phyloP scores from a whole-genome alignment of 805 yeast species.

The Yarrowia phangngaensis region DNA sequence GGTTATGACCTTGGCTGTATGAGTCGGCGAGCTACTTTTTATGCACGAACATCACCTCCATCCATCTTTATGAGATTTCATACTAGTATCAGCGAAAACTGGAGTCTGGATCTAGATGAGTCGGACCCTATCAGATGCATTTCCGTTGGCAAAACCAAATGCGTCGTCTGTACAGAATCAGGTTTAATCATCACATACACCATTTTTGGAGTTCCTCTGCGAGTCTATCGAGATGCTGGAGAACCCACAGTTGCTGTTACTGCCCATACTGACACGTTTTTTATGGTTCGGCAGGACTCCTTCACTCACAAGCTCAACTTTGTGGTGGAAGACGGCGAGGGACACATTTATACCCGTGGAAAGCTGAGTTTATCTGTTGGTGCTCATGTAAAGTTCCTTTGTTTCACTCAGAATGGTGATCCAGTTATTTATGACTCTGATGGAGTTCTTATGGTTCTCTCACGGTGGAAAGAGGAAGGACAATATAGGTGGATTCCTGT shows the following conservation, averaged over 20 bases:
- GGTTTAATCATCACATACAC: conserved; percentile 75
- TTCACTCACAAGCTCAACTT: conserved; percentile 19
- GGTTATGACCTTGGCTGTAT: conserved; percentile 73
- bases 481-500: conserved; percentile 89
- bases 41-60: conserved; percentile 42
- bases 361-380: conserved; percentile 36
- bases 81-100: conserved; percentile 54
- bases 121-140: conserved; percentile 64
- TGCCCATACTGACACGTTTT: conserved; percentile 54
- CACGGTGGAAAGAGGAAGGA: conserved; percentile 70
- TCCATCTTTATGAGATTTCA: conserved; percentile 65
- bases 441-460: conserved; percentile 63
- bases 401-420: conserved; percentile 84
- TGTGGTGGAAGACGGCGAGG: conserved; percentile 6
- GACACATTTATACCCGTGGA: conserved; percentile 14
- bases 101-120: conserved; percentile 47
- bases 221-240: conserved; percentile 55
- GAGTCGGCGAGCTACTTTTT: conserved; percentile 59
- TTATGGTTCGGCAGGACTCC: conserved; percentile 46
- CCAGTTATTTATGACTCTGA: conserved; percentile 84
- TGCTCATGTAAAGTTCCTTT: conserved; percentile 46
- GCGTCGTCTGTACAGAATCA: conserved; percentile 65
- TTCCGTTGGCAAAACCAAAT: conserved; percentile 58
- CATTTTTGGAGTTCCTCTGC: conserved; percentile 65
- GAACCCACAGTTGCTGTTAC: conserved; percentile 70